A percentile compares a stretch with the other conserved stretches of the same genome.
These are phyloP conservation scores for Gossypium laxum DNA, from an alignment of 441 rosid species.

Conservation along the genomic window DNA sequence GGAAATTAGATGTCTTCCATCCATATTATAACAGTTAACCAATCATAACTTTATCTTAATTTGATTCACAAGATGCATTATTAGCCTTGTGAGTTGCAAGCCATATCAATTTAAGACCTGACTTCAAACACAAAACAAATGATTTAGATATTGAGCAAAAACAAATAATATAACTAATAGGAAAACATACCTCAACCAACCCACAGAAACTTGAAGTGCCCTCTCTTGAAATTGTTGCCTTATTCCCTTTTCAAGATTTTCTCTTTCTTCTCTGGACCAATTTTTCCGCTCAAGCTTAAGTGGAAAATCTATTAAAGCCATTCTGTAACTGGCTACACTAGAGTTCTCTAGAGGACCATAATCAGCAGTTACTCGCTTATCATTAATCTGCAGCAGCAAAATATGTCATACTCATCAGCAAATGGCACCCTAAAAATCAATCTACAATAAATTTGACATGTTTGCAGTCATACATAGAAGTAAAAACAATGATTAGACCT, in stretches of 20 bases:
- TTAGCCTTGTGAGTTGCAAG: not conserved
- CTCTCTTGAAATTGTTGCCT: constrained; percentile 68
- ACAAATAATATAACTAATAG: not conserved
- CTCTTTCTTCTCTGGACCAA: constrained; percentile 61
- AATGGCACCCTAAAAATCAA: not conserved
- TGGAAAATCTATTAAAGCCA: constrained; percentile 47
- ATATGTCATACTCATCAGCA: constrained; percentile 4
- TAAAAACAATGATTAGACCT: not conserved
- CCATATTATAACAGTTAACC: not conserved
- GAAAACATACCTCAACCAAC: constrained; percentile 36
- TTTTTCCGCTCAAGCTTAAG: constrained; percentile 37
- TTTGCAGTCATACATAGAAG: not conserved
- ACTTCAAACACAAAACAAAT: not conserved
- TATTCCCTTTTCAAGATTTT: constrained; percentile 66
- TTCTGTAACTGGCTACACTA: constrained; percentile 47
- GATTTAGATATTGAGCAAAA: not conserved
- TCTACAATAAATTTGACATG: not conserved
- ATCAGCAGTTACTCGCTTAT: constrained; percentile 35
- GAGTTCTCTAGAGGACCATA: constrained; percentile 68
- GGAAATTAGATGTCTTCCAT: not conserved
- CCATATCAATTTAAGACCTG: not conserved
- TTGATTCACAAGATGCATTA: not conserved
- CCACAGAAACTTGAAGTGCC: constrained; percentile 45
- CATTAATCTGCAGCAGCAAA: constrained; percentile 42
- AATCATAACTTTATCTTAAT: not conserved